Evolutionary conservation across 2,329 filamentous ascomycete genomes (phyloP).

Genomic region (Fusarium beomiforme): DNA sequence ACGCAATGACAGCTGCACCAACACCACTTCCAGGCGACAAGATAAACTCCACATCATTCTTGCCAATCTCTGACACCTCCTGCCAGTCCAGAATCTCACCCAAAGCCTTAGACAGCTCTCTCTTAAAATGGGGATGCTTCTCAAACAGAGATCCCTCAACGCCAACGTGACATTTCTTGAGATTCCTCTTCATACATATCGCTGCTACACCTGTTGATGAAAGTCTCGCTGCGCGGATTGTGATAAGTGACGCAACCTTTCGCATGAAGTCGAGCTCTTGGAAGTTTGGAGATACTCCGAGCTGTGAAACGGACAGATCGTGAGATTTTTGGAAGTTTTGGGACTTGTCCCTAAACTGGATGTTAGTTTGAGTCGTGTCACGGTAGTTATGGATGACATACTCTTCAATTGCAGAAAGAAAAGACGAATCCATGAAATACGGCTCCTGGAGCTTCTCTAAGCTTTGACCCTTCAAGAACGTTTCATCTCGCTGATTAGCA

Average conservation of each 20-base stretch:
- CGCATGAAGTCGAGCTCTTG: slow-evolving; percentile 90
- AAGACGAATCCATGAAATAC: slow-evolving; percentile 91
- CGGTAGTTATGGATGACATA: slow-evolving; percentile 49
- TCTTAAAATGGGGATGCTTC: slow-evolving; percentile 98
- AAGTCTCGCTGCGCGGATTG: slow-evolving; percentile 92
- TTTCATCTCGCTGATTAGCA: slow-evolving; percentile 71
- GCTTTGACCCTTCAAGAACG: neutral
- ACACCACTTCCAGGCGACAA: slow-evolving; percentile 5
- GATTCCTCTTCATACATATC: slow-evolving; percentile 95
- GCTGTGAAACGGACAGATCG: slow-evolving; percentile 80
- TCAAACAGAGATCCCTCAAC: slow-evolving; percentile 98
- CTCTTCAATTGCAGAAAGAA: slow-evolving; percentile 93
- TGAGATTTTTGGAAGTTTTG: slow-evolving; percentile 91
- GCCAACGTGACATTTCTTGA: slow-evolving; percentile 87
- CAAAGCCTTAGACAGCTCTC: slow-evolving; percentile 86
- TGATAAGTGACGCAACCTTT: slow-evolving; percentile 90
- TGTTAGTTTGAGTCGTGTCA: fast-evolving
- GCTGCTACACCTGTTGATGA: slow-evolving; percentile 95
- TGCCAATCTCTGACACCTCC: fast-evolving
- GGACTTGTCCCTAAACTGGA: slow-evolving; percentile 76
- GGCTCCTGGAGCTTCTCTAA: slow-evolving; percentile 77
- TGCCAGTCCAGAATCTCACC: slow-evolving; percentile 72
- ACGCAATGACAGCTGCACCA: slow-evolving; percentile 8
- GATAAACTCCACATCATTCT: neutral
- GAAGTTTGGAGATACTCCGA: slow-evolving; percentile 74